Conservation (phyloP, 306 rosid genomes). For the Casuarina cunninghamiana region DNA sequence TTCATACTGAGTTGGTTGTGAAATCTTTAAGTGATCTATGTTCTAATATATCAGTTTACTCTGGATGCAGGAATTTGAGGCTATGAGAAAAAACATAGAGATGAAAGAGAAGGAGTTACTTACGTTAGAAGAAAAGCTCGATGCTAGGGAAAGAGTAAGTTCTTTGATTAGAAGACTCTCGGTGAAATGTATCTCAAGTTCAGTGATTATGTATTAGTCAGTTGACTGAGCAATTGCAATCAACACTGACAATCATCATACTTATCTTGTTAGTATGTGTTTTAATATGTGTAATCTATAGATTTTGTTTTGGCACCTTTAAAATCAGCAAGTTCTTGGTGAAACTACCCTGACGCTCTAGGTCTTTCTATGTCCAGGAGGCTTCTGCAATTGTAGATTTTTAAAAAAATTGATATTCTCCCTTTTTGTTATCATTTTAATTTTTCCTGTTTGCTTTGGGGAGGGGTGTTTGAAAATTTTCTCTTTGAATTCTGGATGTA, state of each 20-base stretch:
- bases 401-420: not conserved
- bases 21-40: not conserved
- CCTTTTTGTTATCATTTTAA: not conserved
- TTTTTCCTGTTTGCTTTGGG: not conserved
- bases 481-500: not conserved
- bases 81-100: conserved; percentile 53
- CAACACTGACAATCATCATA: not conserved
- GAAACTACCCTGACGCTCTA: not conserved
- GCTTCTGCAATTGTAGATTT: not conserved
- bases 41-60: conserved; percentile 27
- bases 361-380: not conserved
- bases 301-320: not conserved
- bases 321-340: not conserved
- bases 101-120: conserved; percentile 75
- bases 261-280: not conserved
- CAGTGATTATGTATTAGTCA: not conserved
- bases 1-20: conserved; percentile 10
- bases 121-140: conserved; percentile 67
- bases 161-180: conserved; percentile 12
- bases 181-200: not conserved
- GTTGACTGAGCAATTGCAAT: not conserved
- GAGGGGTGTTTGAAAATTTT: not conserved
- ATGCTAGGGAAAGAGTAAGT: conserved; percentile 76
- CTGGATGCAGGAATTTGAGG: conserved; percentile 69
- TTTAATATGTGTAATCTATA: not conserved